A percentile compares a stretch with the other conserved stretches of the same genome.
Conservation (phyloP, 169 alveolate species). For the Eimeria sp. region DNA sequence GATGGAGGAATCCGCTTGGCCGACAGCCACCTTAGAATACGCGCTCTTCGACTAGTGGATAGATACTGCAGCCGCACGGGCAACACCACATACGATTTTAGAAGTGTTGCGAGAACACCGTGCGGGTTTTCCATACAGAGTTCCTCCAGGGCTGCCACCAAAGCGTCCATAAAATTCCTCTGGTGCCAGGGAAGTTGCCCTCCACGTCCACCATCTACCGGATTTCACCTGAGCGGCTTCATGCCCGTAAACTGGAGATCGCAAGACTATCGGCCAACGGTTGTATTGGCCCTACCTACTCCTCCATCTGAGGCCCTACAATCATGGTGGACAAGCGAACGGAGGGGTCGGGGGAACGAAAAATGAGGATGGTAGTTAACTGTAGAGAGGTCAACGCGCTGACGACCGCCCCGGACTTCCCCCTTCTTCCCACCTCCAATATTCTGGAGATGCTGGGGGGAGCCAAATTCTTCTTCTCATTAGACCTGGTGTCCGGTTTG, state of each 20-base stretch:
- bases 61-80: too few species aligned
- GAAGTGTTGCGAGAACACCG: too few species aligned
- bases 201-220: neutral
- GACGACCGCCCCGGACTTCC: neutral
- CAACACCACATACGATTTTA: too few species aligned
- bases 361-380: neutral
- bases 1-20: too few species aligned
- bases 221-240: neutral
- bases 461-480: neutral
- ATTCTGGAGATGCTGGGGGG: neutral
- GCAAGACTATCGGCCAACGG: neutral
- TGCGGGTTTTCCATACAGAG: too few species aligned
- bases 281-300: neutral
- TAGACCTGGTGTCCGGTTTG: neutral
- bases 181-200: neutral
- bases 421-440: neutral
- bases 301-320: neutral
- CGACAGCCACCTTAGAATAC: too few species aligned
- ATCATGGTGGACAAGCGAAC: neutral
- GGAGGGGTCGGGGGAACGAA: neutral
- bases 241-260: neutral
- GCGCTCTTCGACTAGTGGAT: too few species aligned
- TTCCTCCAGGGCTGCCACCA: too few species aligned
- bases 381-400: neutral
- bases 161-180: too few species aligned